Base-by-base conservation (phyloP, 2,329 filamentous ascomycete genomes). In the Zymoseptoria brevis region DNA sequence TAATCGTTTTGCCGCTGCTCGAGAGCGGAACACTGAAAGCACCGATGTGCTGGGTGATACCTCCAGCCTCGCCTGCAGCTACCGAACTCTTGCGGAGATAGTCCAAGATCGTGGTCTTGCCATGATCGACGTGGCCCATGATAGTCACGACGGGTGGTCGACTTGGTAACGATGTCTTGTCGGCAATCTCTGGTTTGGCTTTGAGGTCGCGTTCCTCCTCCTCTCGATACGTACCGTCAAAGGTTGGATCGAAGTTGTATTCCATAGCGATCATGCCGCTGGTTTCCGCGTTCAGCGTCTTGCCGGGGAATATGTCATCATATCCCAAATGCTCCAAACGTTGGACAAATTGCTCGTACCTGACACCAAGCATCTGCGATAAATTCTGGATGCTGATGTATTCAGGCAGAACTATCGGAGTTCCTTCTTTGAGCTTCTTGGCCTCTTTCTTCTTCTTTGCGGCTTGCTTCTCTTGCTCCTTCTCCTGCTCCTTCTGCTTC, bases 101-200 rank as follows among this genome's bases (percentile, higher is more conserved):
- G 72, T 99, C 94, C 8, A 99, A 80, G 50, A 99, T 86, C 0
- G 95, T 99, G 0, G 94, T 99, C 78, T 99, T 99, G 57, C 94
- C 94, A 73, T 99, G 94, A 72, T 99, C 95, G 67, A 99, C 94
- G 65, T 99, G 94, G 2, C 94, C 94, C 95, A 99, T 99, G 70
- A 99, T 99, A 0, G 95, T 97, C 48, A 99, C 92, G 41, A 99
- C 90, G 0, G 94, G 95, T 7, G 94, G 93, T 16, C 95, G 84
- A 35, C 79, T 75, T 1, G 91, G 90, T 7, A 96, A 75, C 13
- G 74, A 67, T 0, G 87, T 84, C 54, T 79, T 81, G 72, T 93
- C 89, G 68, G 86, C 85, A 59, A 84, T 83, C 24, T 81, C 77
- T 1, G 90, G 87, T 9, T 86, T 83, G 22, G 88, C 81, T 62